phyloP scores from a whole-genome alignment of 108 stramenopile genomes.

The Cyclotella kingstonii region DNA sequence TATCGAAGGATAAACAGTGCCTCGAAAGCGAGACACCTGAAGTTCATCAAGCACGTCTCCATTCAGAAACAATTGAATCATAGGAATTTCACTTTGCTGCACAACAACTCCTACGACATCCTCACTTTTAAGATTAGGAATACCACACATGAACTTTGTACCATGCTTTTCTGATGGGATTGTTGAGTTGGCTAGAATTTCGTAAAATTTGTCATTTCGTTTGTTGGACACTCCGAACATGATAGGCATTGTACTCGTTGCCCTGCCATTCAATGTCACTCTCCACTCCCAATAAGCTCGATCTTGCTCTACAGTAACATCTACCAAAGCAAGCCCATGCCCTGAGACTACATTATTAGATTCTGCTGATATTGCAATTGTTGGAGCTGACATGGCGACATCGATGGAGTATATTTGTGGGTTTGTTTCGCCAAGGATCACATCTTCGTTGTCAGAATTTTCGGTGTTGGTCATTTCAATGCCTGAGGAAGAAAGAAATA shows the following conservation, averaged over 20 bases:
- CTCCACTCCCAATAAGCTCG: conserved; percentile 86
- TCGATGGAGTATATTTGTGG: conserved; percentile 51
- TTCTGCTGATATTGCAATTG: conserved; percentile 28
- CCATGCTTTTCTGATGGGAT: conserved; percentile 59
- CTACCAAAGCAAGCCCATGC: conserved; percentile 66
- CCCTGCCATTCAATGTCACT: conserved; percentile 29
- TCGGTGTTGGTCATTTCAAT: conserved; percentile 15
- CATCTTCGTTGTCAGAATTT: conserved; percentile 22
- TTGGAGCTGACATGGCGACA: conserved; percentile 31
- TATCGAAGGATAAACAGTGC: conserved; percentile 71
- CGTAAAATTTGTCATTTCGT: conserved; percentile 65
- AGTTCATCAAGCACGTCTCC: conserved; percentile 65
- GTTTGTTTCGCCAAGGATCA: conserved; percentile 37
- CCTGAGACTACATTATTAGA: conserved; percentile 43
- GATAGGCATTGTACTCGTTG: conserved; percentile 29
- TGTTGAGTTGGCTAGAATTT: conserved; percentile 52
- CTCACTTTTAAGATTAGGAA: conserved; percentile 56
- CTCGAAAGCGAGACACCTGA: conserved; percentile 67
- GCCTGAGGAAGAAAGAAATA: conserved; percentile 11
- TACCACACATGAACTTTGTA: conserved; percentile 65
- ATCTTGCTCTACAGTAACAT: conserved; percentile 76
- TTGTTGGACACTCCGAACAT: conserved; percentile 74
- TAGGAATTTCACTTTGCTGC: conserved; percentile 82
- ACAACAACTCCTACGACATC: conserved; percentile 80
- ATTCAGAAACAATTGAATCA: conserved; percentile 78